Percentiles rank a stretch among this genome's conserved stretches.
Evolutionary conservation across 371 early-diverging fungal species (phyloP).

Genomic region (Circinella minor): DNA sequence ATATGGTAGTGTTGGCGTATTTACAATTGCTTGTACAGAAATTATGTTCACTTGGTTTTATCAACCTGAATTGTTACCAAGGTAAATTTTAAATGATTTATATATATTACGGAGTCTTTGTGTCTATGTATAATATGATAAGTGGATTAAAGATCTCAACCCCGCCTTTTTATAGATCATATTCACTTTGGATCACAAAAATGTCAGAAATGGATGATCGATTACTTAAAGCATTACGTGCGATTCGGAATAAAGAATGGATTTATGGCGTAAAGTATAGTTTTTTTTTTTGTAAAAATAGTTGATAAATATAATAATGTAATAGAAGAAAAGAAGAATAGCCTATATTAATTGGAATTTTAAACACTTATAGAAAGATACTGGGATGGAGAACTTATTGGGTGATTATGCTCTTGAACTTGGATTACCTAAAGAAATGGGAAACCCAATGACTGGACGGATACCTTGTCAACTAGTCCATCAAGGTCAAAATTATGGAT

Average conservation of each 20-base stretch:
- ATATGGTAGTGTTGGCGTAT: conserved; percentile 60
- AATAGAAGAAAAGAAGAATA: conserved; percentile 15
- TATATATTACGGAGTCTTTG: not conserved
- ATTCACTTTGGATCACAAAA: conserved; percentile 65
- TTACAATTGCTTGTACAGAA: conserved; percentile 61
- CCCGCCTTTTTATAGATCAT: conserved; percentile 39
- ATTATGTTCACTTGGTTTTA: conserved; percentile 73
- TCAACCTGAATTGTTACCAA: conserved; percentile 57
- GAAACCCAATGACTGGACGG: conserved; percentile 43
- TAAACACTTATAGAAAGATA: conserved; percentile 36
- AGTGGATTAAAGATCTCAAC: too few species aligned
- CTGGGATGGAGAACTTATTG: conserved; percentile 34
- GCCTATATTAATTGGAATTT: not conserved
- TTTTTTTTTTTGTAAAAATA: conserved; percentile 2
- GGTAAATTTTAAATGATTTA: conserved; percentile 44
- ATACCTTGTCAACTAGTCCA: conserved; percentile 54
- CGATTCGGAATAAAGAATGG: conserved; percentile 46
- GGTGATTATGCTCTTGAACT: conserved; percentile 40
- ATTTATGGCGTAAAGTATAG: conserved; percentile 49
- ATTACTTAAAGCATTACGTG: conserved; percentile 50
- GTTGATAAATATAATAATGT: conserved; percentile 6
- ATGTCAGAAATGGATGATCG: conserved; percentile 68
- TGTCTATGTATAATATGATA: too few species aligned
- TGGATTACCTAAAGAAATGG: conserved; percentile 42
- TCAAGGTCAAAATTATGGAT: conserved; percentile 45